Conservation (phyloP, 2,329 filamentous ascomycete genomes). For the Aspergillus ochraceus region DNA sequence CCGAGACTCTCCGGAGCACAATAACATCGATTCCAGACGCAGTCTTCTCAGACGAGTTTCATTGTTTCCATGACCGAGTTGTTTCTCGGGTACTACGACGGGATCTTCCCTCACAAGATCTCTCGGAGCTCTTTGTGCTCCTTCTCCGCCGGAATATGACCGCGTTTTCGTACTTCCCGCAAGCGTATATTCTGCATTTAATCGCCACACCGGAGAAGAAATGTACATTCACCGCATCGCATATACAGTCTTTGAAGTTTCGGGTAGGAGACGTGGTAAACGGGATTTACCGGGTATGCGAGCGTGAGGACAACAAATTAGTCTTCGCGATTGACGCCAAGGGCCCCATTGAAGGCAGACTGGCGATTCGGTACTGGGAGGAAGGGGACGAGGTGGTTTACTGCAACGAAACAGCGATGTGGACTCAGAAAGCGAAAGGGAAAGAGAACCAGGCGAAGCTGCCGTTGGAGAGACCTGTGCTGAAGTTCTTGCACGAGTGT, state of each 20-base stretch:
- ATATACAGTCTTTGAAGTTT: slow-evolving; percentile 31
- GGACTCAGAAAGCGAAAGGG: slow-evolving; percentile 20
- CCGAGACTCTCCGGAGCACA: slow-evolving; percentile 9
- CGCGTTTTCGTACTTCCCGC: slow-evolving; percentile 33
- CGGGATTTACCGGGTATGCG: slow-evolving; percentile 30
- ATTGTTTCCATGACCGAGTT: slow-evolving; percentile 24
- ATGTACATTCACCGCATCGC: slow-evolving; percentile 24
- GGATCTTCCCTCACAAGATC: slow-evolving; percentile 17
- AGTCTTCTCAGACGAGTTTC: slow-evolving; percentile 20
- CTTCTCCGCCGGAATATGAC: slow-evolving; percentile 37
- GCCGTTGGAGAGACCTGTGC: slow-evolving; percentile 30
- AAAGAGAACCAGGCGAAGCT: slow-evolving; percentile 12
- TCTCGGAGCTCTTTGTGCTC: slow-evolving; percentile 24
- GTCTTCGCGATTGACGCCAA: slow-evolving; percentile 32
- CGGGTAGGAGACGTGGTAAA: slow-evolving; percentile 32
- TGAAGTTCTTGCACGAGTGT: slow-evolving; percentile 35
- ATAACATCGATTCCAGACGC: slow-evolving; percentile 26
- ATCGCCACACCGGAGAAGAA: slow-evolving; percentile 15
- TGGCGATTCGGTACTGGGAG: slow-evolving; percentile 26
- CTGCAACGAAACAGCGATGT: slow-evolving; percentile 33
- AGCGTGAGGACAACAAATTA: slow-evolving; percentile 25
- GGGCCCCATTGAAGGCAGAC: slow-evolving; percentile 21
- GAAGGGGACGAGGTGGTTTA: slow-evolving; percentile 21
- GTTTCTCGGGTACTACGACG: slow-evolving; percentile 21
- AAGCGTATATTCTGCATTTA: slow-evolving; percentile 29